Percentiles rank a stretch among this genome's conserved stretches.
Evolutionary conservation across 148 eudicot species (phyloP).

Genomic region (Nyssa sinensis): DNA sequence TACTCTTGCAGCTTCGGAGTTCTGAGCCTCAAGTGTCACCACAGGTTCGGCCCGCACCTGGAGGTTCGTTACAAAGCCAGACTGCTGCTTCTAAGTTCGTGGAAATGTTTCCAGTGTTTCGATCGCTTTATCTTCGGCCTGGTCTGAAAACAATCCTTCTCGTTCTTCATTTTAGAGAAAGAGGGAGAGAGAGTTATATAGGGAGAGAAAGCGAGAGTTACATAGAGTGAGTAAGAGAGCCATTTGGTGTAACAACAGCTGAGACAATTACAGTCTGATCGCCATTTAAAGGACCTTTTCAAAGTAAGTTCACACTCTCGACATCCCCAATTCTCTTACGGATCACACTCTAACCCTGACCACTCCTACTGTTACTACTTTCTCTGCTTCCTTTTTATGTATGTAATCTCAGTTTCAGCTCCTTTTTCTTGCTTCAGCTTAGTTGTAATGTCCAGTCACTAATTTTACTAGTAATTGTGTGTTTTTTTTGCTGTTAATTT

Average conservation of each 20-base stretch:
- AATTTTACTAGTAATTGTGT: conserved; percentile 12
- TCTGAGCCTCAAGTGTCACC: conserved; percentile 9
- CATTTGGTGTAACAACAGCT: conserved; percentile 9
- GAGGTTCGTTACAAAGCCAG: conserved; percentile 17
- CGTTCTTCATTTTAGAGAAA: conserved; percentile 9
- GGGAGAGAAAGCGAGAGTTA: conserved; percentile 13
- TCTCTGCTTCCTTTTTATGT: background rate
- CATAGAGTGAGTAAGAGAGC: conserved; percentile 2
- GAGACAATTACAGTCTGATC: conserved; percentile 27
- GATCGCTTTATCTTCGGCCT: conserved; percentile 31
- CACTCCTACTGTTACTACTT: background rate
- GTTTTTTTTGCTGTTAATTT: conserved; percentile 4
- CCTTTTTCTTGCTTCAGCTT: conserved; percentile 7
- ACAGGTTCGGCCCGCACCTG: background rate
- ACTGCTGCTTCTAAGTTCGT: conserved; percentile 11
- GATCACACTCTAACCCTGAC: conserved; percentile 24
- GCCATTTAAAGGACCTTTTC: conserved; percentile 16
- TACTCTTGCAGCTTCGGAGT: background rate
- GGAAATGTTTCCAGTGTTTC: conserved; percentile 16
- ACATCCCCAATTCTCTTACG: conserved; percentile 17
- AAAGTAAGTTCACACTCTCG: conserved; percentile 22
- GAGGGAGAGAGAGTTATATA: background rate
- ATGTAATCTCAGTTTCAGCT: background rate
- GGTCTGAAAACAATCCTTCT: conserved; percentile 17
- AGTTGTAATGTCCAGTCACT: conserved; percentile 9